These are phyloP conservation scores for Durusdinium trenchii DNA, from an alignment of 73 alveolate species.

Conservation along the genomic window DNA sequence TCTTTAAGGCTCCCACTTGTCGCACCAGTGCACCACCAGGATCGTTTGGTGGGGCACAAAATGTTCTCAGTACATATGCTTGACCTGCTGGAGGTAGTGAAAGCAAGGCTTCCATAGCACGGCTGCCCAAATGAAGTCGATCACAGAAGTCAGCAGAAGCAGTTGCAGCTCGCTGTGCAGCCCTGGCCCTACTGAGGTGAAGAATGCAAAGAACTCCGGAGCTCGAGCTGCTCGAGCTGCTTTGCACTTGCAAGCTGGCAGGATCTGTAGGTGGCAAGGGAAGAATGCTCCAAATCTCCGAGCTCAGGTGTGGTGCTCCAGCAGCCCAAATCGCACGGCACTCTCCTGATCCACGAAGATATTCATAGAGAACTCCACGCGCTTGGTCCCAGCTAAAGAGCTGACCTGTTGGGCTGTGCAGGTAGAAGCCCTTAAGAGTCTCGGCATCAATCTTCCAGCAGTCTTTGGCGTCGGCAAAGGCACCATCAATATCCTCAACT, in stretches of 20 bases:
- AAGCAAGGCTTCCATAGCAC: conserved; percentile 19
- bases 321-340: conserved; percentile 83
- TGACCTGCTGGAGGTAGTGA: conserved; percentile 92
- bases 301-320: conserved; percentile 73
- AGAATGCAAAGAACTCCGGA: conserved; percentile 50
- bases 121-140: conserved; percentile 37
- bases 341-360: conserved; percentile 64
- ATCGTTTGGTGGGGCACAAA: conserved; percentile 69
- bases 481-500: conserved; percentile 71
- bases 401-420: conserved; percentile 83
- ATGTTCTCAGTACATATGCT: conserved; percentile 52
- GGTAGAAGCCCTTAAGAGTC: conserved; percentile 89
- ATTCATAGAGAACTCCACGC: conserved; percentile 68
- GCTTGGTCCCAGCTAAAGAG: conserved; percentile 95
- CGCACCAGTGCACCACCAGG: conserved; percentile 71
- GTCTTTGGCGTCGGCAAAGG: conserved; percentile 81
- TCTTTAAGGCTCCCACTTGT: conserved; percentile 33
- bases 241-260: conserved; percentile 53
- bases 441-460: conserved; percentile 91
- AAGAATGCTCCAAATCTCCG: conserved; percentile 76
- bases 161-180: conserved; percentile 43
- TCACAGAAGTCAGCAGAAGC: conserved; percentile 77
- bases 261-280: conserved; percentile 95
- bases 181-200: conserved; percentile 68
- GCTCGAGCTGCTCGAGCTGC: not conserved